Percentiles rank a stretch among this genome's conserved stretches.
Conservation (phyloP, 2,329 filamentous ascomycete species). For the Colletotrichum musae region DNA sequence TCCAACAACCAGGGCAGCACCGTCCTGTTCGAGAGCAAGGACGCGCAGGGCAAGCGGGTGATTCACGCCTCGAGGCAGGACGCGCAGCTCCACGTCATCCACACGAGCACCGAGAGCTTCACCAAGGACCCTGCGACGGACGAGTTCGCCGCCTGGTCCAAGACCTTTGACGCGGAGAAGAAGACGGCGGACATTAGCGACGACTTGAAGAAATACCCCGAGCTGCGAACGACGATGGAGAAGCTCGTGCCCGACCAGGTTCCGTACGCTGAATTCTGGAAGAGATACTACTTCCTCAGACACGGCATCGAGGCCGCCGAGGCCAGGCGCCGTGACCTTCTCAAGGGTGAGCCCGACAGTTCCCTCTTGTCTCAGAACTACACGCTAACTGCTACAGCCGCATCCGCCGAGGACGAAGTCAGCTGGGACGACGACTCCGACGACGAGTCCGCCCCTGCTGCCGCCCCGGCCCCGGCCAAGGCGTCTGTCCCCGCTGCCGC, state of each 20-base stretch:
- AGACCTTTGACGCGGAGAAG: constrained; percentile 82
- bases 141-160: constrained; percentile 82
- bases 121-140: constrained; percentile 82
- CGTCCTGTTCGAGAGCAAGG: constrained; percentile 94
- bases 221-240: constrained; percentile 92
- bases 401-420: constrained; percentile 79
- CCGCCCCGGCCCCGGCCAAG: constrained; percentile 44
- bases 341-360: constrained; percentile 78
- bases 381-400: constrained; percentile 62
- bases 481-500: constrained; percentile 42
- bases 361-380: not conserved
- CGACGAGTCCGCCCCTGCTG: constrained; percentile 50
- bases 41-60: constrained; percentile 89
- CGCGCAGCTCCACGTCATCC: constrained; percentile 95
- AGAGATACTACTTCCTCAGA: constrained; percentile 93
- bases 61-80: constrained; percentile 96
- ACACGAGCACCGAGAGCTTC: constrained; percentile 87
- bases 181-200: constrained; percentile 87
- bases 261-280: constrained; percentile 93
- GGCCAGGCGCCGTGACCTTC: constrained; percentile 85
- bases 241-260: constrained; percentile 93
- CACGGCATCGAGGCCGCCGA: constrained; percentile 96
- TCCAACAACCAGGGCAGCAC: constrained; percentile 66
- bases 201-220: constrained; percentile 88
- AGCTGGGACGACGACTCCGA: constrained; percentile 72